These are phyloP conservation scores for Coemansia reversa DNA, from an alignment of 192 early-diverging fungal species.

Conservation along the genomic window DNA sequence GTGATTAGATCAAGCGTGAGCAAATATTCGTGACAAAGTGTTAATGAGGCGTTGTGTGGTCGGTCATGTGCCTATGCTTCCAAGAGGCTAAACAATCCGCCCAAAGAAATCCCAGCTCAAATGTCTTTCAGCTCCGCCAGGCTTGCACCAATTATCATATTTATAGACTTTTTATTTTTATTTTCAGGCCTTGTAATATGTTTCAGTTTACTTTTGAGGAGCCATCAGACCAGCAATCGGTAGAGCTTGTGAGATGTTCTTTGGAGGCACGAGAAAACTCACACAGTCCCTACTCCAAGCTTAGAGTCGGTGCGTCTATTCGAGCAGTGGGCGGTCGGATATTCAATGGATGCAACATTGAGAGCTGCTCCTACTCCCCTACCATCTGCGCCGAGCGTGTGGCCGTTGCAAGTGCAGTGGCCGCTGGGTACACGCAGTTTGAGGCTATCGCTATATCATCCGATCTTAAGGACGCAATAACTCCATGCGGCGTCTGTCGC, in stretches of 20 bases:
- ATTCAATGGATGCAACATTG: slow-evolving; percentile 81
- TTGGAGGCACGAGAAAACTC: slow-evolving; percentile 66
- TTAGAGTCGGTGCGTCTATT: slow-evolving; percentile 85
- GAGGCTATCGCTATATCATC: slow-evolving; percentile 75
- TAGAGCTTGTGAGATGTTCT: slow-evolving; percentile 21
- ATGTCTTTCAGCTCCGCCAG: too few species aligned
- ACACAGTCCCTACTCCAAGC: slow-evolving; percentile 90
- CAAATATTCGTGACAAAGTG: too few species aligned
- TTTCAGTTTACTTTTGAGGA: slow-evolving; percentile 28
- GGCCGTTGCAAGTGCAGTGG: slow-evolving; percentile 85
- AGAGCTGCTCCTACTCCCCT: slow-evolving; percentile 84
- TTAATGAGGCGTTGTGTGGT: too few species aligned
- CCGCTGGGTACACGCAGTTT: slow-evolving; percentile 74
- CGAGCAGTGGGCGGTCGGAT: slow-evolving; percentile 64
- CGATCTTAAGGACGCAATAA: slow-evolving; percentile 53
- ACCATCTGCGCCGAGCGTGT: slow-evolving; percentile 91
- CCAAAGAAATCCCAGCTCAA: too few species aligned
- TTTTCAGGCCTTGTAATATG: neutral
- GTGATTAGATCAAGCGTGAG: too few species aligned
- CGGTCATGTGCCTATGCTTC: too few species aligned
- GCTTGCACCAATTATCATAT: too few species aligned
- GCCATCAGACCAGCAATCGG: slow-evolving; percentile 18
- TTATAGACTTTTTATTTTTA: too few species aligned
- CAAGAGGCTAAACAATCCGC: too few species aligned
- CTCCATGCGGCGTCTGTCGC: slow-evolving; percentile 66